phyloP scores from a whole-genome alignment of 495 filamentous ascomycete genomes.

The Pyronema domesticum region DNA sequence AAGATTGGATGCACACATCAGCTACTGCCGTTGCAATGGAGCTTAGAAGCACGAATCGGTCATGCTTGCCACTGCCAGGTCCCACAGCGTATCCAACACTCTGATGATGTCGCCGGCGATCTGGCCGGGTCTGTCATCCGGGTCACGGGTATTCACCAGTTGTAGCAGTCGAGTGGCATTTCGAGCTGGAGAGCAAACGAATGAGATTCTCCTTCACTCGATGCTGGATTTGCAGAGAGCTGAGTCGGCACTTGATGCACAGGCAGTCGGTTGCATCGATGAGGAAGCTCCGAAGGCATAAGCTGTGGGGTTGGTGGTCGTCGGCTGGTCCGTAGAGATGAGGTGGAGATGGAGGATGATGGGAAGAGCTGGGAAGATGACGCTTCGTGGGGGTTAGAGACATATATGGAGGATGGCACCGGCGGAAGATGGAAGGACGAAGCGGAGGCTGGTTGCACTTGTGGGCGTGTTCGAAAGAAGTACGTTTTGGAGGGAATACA shows the following conservation, averaged over 20 bases:
- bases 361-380: no score
- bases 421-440: no score
- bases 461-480: no score
- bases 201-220: background rate
- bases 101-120: background rate
- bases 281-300: background rate
- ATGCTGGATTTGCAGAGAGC: background rate
- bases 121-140: background rate
- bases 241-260: background rate
- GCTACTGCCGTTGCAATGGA: background rate
- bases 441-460: no score
- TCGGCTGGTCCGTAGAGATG: no score
- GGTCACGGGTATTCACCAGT: background rate
- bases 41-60: background rate
- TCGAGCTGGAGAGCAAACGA: background rate
- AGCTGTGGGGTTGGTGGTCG: no score
- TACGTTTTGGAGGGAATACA: no score
- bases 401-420: no score
- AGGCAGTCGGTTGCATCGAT: background rate
- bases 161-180: background rate
- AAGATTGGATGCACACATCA: background rate
- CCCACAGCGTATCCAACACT: background rate
- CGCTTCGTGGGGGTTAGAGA: no score
- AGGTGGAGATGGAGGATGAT: no score
- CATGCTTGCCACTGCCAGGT: background rate